These are phyloP conservation scores for Bidens hawaiensis DNA, from an alignment of 140 eudicot species.

Conservation along the genomic window DNA sequence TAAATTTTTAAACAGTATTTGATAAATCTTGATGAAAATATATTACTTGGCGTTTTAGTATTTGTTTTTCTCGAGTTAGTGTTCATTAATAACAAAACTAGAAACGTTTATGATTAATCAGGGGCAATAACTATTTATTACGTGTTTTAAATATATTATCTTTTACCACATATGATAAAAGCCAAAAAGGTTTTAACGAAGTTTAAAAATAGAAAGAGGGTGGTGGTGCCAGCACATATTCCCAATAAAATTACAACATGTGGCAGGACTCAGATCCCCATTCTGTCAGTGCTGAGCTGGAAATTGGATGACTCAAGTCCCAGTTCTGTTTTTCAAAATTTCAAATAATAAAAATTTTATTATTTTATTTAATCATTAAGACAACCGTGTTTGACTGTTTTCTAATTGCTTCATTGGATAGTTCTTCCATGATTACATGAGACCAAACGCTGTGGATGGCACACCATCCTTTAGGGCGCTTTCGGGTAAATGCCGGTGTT, in stretches of 20 bases:
- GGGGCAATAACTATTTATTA: not conserved
- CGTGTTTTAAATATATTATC: not conserved
- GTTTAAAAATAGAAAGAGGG: not conserved
- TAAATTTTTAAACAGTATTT: too few species aligned
- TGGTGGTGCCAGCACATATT: conserved; percentile 26
- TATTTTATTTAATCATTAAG: not conserved
- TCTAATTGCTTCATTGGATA: too few species aligned
- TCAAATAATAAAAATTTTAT: not conserved
- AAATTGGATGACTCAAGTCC: conserved; percentile 1
- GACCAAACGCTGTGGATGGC: too few species aligned
- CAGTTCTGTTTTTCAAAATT: conserved; percentile 1
- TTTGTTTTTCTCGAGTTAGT: not conserved
- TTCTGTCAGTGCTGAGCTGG: conserved; percentile 32
- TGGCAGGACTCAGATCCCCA: conserved; percentile 12
- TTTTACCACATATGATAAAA: not conserved
- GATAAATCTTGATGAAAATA: not conserved
- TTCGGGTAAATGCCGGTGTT: too few species aligned
- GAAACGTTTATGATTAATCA: not conserved
- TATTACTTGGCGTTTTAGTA: not conserved
- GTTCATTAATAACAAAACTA: not conserved
- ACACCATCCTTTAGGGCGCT: too few species aligned
- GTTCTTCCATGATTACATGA: too few species aligned
- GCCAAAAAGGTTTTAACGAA: not conserved
- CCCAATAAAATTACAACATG: conserved; percentile 10
- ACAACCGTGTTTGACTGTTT: not conserved